Base-by-base conservation (phyloP, 2,329 filamentous ascomycete species). In the Paracoccidioides brasiliensis region DNA sequence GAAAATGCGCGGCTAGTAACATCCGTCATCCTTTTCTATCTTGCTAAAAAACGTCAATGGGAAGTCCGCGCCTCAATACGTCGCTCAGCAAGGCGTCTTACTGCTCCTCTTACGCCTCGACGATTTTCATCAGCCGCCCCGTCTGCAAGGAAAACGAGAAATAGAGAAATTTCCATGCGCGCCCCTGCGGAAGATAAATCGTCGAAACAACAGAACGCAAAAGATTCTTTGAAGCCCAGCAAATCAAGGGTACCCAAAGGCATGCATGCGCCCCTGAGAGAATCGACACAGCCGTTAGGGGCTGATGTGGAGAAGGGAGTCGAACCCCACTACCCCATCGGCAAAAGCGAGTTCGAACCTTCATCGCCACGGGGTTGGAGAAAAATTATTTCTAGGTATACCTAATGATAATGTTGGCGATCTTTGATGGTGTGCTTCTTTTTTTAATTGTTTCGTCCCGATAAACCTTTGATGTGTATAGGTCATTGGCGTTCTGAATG, bases 1-100 rank as follows among this genome's bases (percentile, higher is more conserved):
- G 7, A n/a, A 5, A 22, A 15, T 45, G 33, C 15, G 6, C 62
- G 57, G 49, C 43, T 61, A 86, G 85, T 84, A 59, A 77, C 76
- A 28, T 84, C 79, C 38, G 80, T 82, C 2, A 72, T 81, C 2
- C 80, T 93, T 33, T 94, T 86, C 73, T 88, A 84, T 69, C 68
- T 91, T 41, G 86, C 88, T 55, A 93, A 93, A 76, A 90, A 88
- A 73, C 81, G 84, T 49, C 86, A 90, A 69, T 93, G 88, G 88
- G 86, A 83, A 61, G 76, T 93, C 61, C 81, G 83, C 57, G 81
- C 87, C 66, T 85, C 78, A 35, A 76, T 94, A 56, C 80, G 84
- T 55, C 81, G 80, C 60, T 90, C 86, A 1, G 81, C 82, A 37
- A 77, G 76, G 5, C 62, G 61, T 9, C 61, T 69, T n/a, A 57